These are phyloP conservation scores for Elsinoe fawcettii DNA, from an alignment of 2,329 filamentous ascomycete species.

Conservation along the genomic window DNA sequence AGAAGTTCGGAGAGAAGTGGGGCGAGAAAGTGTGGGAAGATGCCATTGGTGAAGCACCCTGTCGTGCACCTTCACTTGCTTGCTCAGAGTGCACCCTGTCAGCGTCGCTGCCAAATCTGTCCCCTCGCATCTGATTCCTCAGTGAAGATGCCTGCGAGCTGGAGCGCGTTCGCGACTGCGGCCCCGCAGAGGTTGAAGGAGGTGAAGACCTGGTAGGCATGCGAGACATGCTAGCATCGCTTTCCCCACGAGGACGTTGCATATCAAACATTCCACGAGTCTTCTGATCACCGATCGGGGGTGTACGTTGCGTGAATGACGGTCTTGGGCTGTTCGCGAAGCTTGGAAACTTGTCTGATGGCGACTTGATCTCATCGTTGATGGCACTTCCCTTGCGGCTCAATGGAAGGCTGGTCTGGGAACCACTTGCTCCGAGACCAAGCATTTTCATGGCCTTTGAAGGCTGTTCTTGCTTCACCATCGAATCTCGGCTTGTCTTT, in stretches of 20 bases:
- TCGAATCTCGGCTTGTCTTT: slow-evolving; percentile 61
- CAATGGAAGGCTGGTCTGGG: slow-evolving; percentile 4
- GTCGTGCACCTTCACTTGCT: not conserved
- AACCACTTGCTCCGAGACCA: slow-evolving; percentile 36
- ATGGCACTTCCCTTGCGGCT: slow-evolving; percentile 6
- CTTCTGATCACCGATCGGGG: slow-evolving; percentile 12
- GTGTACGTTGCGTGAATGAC: slow-evolving; percentile 14
- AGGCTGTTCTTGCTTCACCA: slow-evolving; percentile 46
- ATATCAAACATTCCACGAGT: slow-evolving; percentile 13
- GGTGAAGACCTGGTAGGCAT: slow-evolving; percentile 28
- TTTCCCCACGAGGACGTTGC: slow-evolving; percentile 27
- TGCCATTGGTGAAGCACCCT: slow-evolving; percentile 1
- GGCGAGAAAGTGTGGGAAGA: slow-evolving; percentile 7
- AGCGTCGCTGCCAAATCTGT: slow-evolving; percentile 1
- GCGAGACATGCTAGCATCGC: slow-evolving; percentile 25
- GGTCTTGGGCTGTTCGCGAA: slow-evolving; percentile 10
- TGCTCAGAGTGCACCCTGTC: not conserved
- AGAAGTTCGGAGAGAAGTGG: slow-evolving; percentile 4
- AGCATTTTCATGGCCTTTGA: slow-evolving; percentile 56
- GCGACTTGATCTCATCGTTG: slow-evolving; percentile 5
- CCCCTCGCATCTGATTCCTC: slow-evolving; percentile 46
- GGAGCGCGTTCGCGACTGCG: slow-evolving; percentile 44
- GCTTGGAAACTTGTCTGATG: slow-evolving; percentile 8
- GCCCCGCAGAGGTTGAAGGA: slow-evolving; percentile 30
- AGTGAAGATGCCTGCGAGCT: slow-evolving; percentile 46